These are phyloP conservation scores for Ophiorrhiza pumila DNA, from an alignment of 257 asterid species.

Conservation along the genomic window DNA sequence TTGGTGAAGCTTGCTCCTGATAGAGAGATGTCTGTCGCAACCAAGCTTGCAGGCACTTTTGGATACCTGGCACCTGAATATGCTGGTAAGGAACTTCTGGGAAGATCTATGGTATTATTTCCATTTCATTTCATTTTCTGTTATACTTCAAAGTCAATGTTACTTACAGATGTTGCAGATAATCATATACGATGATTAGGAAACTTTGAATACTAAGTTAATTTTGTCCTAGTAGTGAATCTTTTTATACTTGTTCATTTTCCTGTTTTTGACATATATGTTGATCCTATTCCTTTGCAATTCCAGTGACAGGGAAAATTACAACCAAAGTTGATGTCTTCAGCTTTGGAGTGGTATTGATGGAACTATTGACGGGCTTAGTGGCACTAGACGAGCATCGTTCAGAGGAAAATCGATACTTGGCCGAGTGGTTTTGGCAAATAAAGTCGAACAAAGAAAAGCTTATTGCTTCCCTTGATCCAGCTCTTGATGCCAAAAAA, in stretches of 20 bases:
- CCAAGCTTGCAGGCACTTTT: constrained; percentile 76
- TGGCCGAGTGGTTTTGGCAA: constrained; percentile 77
- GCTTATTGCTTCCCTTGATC: constrained; percentile 55
- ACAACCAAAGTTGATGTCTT: constrained; percentile 76
- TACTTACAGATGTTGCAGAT: background rate
- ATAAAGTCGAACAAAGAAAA: constrained; percentile 35
- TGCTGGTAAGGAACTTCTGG: constrained; percentile 46
- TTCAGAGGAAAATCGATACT: constrained; percentile 60
- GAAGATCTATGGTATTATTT: background rate
- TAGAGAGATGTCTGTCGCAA: constrained; percentile 54
- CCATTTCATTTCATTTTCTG: background rate
- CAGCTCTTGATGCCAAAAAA: constrained; percentile 46
- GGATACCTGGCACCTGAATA: constrained; percentile 92
- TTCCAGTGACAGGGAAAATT: constrained; percentile 66
- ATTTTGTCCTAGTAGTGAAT: background rate
- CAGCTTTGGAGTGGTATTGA: constrained; percentile 78
- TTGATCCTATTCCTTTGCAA: background rate
- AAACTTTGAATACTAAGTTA: background rate
- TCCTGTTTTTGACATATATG: background rate
- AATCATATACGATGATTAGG: background rate
- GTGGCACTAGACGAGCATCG: constrained; percentile 67
- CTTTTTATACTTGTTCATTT: constrained; percentile 1
- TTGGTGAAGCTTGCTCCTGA: constrained; percentile 79
- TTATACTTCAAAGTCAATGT: background rate
- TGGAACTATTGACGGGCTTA: constrained; percentile 74